A percentile compares a stretch with the other conserved stretches of the same genome.
Evolutionary conservation across 805 yeast genomes (phyloP).

Genomic region (Maudiozyma turicensis): DNA sequence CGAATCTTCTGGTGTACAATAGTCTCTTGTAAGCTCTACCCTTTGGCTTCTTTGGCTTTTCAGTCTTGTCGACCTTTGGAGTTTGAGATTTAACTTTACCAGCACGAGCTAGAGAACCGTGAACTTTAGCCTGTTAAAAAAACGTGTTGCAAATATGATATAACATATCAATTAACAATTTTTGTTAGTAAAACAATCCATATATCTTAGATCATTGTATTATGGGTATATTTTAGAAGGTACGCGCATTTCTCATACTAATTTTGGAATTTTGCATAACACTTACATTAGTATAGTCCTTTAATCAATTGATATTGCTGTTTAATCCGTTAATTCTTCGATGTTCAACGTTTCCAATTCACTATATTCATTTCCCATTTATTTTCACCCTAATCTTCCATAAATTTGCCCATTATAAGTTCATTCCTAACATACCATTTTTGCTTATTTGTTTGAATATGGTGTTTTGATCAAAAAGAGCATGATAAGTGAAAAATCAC

Average conservation of each 20-base stretch:
- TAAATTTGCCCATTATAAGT: neutral
- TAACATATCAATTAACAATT: conserved; percentile 2
- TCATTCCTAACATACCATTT: neutral
- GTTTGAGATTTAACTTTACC: conserved; percentile 99
- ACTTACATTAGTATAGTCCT: too few species aligned
- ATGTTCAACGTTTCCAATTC: too few species aligned
- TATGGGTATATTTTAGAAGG: too few species aligned
- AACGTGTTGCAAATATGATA: neutral
- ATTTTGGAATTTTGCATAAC: too few species aligned
- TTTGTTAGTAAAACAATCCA: conserved; percentile 2
- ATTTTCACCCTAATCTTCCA: neutral
- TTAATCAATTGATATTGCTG: too few species aligned
- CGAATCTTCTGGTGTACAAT: conserved; percentile 98
- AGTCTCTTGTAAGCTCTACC: conserved; percentile 99
- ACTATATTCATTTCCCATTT: too few species aligned
- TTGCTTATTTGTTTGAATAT: neutral
- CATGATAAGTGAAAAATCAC: too few species aligned
- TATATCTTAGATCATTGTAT: conserved; percentile 16
- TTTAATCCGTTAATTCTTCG: too few species aligned
- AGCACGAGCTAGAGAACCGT: conserved; percentile 99
- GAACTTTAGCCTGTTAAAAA: conserved; percentile 89
- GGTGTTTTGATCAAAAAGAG: neutral
- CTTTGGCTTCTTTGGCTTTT: conserved; percentile 93
- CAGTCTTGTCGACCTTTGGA: conserved; percentile 98
- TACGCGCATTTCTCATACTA: too few species aligned